Evolutionary conservation across 2,329 filamentous ascomycete species (phyloP), one percentile per base, ranked within the genome.

Genomic region (Colletotrichum truncatum): DNA sequence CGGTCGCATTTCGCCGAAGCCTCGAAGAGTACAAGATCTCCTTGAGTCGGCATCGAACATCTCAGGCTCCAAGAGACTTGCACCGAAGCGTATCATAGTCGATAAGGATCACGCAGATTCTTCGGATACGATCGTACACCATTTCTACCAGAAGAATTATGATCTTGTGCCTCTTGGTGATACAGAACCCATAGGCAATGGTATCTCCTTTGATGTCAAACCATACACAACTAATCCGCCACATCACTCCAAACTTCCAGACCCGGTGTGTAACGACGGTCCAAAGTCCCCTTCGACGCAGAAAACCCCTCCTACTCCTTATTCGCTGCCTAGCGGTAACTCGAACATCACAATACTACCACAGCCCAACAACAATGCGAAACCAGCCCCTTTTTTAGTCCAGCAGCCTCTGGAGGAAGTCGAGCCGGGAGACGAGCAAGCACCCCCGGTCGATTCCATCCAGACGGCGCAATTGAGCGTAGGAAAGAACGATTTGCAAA

Each of bases 71-170:
- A 43, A 21, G 49, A 43, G 28, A 67, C 52, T 62, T 59, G 11
- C 69, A 21, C 46, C 56, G 14, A 61, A 38, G 14, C 56, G 54
- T 38, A 21, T 61, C 14, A 28, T 61, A 60, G 23, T 36, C 34
- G 32, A 69, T 4, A 61, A 69, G 38, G 26, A 64, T 7, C 60
- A 38, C 12, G 57, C 54, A 8, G 52, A 63, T 3, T 82, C 81
- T 6, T 73, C 75, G 9, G 72, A 73, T 10, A 84, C 82, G 1
- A 72, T 82, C 10, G 70, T 83, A 10, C 75, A 74, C 43, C 79
- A 76, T 4, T 73, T 75, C 10, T 70, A 71, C 32, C 67, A 70
- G 34, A 72, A 66, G 21, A 73, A 71, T n/a, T 53, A 55, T 18
- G 63, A 45, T 6, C 12, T 55, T n/a, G 14, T 23, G 11, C 23